Percentiles rank a stretch among this genome's conserved stretches.
Conservation (phyloP, 768 basidiomycete genomes). For the Russula compacta region DNA sequence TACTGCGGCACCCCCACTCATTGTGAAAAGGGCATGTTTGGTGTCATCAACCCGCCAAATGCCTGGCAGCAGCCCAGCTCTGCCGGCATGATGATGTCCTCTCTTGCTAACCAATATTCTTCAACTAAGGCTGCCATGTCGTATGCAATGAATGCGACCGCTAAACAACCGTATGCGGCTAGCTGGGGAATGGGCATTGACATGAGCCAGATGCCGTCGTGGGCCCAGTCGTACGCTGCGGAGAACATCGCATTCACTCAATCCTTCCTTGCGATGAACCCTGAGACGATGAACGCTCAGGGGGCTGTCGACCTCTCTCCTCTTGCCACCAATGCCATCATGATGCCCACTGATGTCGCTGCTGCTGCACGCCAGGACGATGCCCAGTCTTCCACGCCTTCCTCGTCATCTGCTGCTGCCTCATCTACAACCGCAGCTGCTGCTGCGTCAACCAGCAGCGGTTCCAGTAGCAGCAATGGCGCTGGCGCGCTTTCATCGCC, state of each 20-base stretch:
- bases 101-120: constrained; percentile 33
- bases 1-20: constrained; percentile 64
- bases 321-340: constrained; percentile 38
- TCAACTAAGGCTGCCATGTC: constrained; percentile 47
- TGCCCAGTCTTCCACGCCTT: constrained; percentile 23
- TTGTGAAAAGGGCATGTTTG: constrained; percentile 82
- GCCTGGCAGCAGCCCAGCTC: constrained; percentile 37
- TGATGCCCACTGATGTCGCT: constrained; percentile 52
- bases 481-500: constrained; percentile 42
- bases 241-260: constrained; percentile 51
- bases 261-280: constrained; percentile 38
- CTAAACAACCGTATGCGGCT: constrained; percentile 38
- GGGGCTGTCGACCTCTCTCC: constrained; percentile 43
- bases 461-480: constrained; percentile 28
- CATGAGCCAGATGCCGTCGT: constrained; percentile 43
- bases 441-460: constrained; percentile 20
- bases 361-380: constrained; percentile 29
- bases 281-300: constrained; percentile 41
- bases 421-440: constrained; percentile 19
- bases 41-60: constrained; percentile 62
- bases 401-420: constrained; percentile 18
- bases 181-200: constrained; percentile 60
- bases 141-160: constrained; percentile 41
- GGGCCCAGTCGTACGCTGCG: constrained; percentile 40
- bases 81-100: constrained; percentile 44